Base-by-base conservation (phyloP, 2,329 filamentous ascomycete species). In the Bipolaris bicolor region DNA sequence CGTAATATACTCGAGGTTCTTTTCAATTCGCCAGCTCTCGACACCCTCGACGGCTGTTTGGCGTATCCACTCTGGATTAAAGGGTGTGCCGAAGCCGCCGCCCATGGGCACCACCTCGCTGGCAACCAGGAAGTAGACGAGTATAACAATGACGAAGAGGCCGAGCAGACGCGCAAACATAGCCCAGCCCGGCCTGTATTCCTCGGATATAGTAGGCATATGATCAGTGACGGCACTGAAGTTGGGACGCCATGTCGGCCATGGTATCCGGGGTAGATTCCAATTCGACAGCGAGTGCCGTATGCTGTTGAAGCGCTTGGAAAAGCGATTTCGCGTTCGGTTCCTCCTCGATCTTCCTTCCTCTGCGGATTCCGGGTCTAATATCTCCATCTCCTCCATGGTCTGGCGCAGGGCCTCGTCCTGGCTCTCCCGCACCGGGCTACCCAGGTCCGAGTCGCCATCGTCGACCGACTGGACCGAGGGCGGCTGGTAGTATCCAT, bases 111-210 rank as follows among this genome's bases (percentile, higher is more conserved):
- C 91, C 39, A 97, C 77, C 77, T 96, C 90, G 72, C 90, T 92
- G 61, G 93, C 86, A 71, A 98, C 93, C 48, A 98, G 82, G 51
- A 94, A 79, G 76, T 96, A 98, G 41, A 97, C 82, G 60, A 96
- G 83, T 16, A 86, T 85, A 45, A 93, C 80, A 11, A 98, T 87
- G 44, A 96, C 78, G 46, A 92, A 79, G 11, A 96, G 79, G 1
- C 90, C 92, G 57, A 92, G 83, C 33, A 95, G 73, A 29, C 94
- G 86, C 37, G 89, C 89, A 43, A 93, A 74, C 22, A 94, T 80
- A 5, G 95, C 83, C 69, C 83, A 85, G n/a, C 82, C 82, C 18
- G 85, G 80, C 49, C 72, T 72, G 59, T 80, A 81, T 55, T 82
- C 77, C 36, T 83, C 79, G 45, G 80, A 78, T 57, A 77, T 79